Evolutionary conservation across 768 basidiomycete species (phyloP).

Genomic region (Hemileccinum impolitum): DNA sequence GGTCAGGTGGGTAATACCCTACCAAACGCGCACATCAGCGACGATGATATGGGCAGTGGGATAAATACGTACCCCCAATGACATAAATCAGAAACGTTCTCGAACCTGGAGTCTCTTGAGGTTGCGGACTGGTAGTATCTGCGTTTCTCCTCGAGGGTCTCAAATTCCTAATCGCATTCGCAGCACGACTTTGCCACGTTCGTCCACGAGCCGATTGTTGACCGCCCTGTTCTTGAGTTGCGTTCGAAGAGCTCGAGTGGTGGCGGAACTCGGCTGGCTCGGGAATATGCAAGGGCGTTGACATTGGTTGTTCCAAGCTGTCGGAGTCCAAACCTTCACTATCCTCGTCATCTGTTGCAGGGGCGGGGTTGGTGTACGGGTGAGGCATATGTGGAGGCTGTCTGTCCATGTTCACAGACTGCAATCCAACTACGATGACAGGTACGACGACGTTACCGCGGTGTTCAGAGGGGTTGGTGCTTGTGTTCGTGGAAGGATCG

Average conservation of each 20-base stretch:
- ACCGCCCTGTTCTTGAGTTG: constrained; percentile 14
- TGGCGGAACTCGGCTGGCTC: constrained; percentile 24
- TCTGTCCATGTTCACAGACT: constrained; percentile 59
- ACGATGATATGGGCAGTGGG: not conserved
- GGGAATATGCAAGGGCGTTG: constrained; percentile 26
- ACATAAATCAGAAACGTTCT: constrained; percentile 89
- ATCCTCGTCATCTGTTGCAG: constrained; percentile 22
- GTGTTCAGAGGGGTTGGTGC: constrained; percentile 22
- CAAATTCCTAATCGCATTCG: constrained; percentile 57
- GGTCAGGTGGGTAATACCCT: constrained; percentile 93
- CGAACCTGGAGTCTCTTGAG: constrained; percentile 21
- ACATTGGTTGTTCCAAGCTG: constrained; percentile 22
- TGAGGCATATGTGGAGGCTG: constrained; percentile 25
- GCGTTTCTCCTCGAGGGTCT: constrained; percentile 35
- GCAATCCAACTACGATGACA: constrained; percentile 80
- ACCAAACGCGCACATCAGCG: constrained; percentile 6
- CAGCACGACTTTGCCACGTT: constrained; percentile 60
- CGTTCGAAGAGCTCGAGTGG: constrained; percentile 8
- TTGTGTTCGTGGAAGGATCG: constrained; percentile 13
- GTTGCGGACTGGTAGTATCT: constrained; percentile 19
- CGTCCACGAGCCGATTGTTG: constrained; percentile 32
- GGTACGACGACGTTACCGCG: constrained; percentile 58
- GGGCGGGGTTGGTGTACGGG: constrained; percentile 7
- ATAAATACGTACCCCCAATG: constrained; percentile 58
- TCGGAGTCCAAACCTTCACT: constrained; percentile 28